phyloP scores from a whole-genome alignment of 768 basidiomycete species.

The Pleurotus platypus region DNA sequence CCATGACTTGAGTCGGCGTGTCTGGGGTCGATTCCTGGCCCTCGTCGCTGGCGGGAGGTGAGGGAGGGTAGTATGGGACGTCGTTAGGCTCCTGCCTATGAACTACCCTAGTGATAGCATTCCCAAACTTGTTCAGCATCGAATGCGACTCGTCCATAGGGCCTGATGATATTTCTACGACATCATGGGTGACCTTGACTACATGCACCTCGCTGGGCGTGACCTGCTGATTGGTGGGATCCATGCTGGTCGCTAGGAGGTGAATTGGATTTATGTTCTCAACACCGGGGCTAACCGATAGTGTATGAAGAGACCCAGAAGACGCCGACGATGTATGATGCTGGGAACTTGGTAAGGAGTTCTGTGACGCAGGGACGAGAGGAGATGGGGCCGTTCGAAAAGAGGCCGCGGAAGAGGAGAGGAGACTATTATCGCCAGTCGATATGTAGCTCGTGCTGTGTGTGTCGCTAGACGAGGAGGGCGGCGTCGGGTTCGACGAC shows the following conservation, averaged over 20 bases:
- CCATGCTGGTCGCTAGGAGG: not conserved
- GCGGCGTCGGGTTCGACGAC: constrained; percentile 2
- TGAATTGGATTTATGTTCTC: constrained; percentile 3
- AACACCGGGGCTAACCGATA: not conserved
- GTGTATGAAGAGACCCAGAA: constrained; percentile 23
- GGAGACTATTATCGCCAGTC: constrained; percentile 4
- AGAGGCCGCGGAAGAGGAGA: constrained; percentile 17
- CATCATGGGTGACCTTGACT: constrained; percentile 49
- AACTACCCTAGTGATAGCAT: constrained; percentile 28
- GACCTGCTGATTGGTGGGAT: not conserved
- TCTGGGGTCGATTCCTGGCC: constrained; percentile 10
- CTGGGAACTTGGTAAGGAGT: constrained; percentile 10
- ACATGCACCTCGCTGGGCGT: constrained; percentile 47
- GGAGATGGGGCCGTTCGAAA: constrained; percentile 16
- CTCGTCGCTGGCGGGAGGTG: constrained; percentile 32
- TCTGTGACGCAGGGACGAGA: constrained; percentile 8
- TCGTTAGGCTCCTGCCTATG: constrained; percentile 14
- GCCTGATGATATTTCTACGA: constrained; percentile 37
- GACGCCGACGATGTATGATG: constrained; percentile 12
- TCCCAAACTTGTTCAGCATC: constrained; percentile 30
- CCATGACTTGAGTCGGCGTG: constrained; percentile 2
- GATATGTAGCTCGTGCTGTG: constrained; percentile 9
- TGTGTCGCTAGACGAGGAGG: constrained; percentile 1
- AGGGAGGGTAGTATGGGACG: constrained; percentile 47
- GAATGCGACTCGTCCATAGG: constrained; percentile 23